A percentile compares a stretch with the other conserved stretches of the same genome.
These are phyloP conservation scores for Alternaria hordeiaustralica DNA, from an alignment of 2,329 filamentous ascomycete genomes.

Conservation along the genomic window DNA sequence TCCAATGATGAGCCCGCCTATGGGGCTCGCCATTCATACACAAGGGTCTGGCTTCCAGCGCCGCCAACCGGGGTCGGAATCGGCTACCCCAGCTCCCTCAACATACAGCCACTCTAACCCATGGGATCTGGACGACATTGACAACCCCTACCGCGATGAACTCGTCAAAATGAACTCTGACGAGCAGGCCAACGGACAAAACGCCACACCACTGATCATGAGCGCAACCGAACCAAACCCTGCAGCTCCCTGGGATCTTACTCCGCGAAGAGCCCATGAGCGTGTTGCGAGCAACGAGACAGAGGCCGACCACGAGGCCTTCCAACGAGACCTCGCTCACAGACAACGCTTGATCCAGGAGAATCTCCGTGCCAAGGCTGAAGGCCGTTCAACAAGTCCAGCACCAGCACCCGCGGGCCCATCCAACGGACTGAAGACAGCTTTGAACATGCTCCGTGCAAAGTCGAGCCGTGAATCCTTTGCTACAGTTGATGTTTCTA, in stretches of 20 bases:
- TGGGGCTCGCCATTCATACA: conserved; percentile 45
- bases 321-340: conserved; percentile 74
- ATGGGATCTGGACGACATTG: conserved; percentile 61
- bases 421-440: conserved; percentile 56
- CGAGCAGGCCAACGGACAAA: conserved; percentile 42
- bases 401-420: conserved; percentile 40
- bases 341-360: conserved; percentile 75
- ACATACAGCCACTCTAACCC: conserved; percentile 61
- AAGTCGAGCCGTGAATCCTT: conserved; percentile 74
- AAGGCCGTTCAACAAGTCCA: conserved; percentile 54
- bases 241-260: conserved; percentile 55
- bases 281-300: conserved; percentile 59
- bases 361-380: conserved; percentile 70
- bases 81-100: conserved; percentile 54
- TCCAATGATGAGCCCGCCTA: conserved; percentile 53
- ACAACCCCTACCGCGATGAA: conserved; percentile 49
- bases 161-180: conserved; percentile 44
- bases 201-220: conserved; percentile 12
- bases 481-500: conserved; percentile 55
- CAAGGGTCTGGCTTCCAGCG: conserved; percentile 39
- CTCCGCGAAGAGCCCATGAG: conserved; percentile 55
- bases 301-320: conserved; percentile 69
- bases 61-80: conserved; percentile 38
- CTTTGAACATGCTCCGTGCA: conserved; percentile 68
- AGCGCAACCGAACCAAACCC: conserved; percentile 20